Evolutionary conservation across 805 yeast species (phyloP).

Genomic region (Pichia sporocuriosa): DNA sequence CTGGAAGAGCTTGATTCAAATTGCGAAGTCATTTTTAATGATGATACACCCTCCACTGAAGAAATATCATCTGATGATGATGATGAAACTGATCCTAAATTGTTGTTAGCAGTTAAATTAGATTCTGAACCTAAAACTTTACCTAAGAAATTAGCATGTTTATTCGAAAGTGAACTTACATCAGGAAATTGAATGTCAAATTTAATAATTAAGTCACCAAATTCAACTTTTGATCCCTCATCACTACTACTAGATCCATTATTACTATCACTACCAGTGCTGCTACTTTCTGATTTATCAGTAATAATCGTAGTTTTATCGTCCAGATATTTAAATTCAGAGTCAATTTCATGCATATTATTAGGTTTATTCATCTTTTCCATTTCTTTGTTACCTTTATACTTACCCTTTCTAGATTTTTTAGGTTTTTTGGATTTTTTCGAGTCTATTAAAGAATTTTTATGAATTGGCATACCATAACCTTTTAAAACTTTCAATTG

Average conservation of each 20-base stretch:
- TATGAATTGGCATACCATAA: slow-evolving; percentile 55
- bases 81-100: neutral
- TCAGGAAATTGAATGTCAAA: slow-evolving; percentile 56
- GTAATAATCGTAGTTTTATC: neutral
- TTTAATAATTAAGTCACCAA: slow-evolving; percentile 53
- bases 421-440: neutral
- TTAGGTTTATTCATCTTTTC: neutral
- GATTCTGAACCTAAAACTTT: slow-evolving; percentile 18
- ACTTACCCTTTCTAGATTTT: neutral
- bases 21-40: neutral
- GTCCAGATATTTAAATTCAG: neutral
- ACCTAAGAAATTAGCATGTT: slow-evolving; percentile 18
- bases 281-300: neutral
- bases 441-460: neutral
- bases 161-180: slow-evolving; percentile 35
- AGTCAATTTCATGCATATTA: neutral
- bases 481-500: slow-evolving; percentile 34
- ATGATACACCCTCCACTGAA: slow-evolving; percentile 1
- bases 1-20: slow-evolving; percentile 1
- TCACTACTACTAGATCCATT: slow-evolving; percentile 4
- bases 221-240: slow-evolving; percentile 31
- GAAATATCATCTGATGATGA: slow-evolving; percentile 1
- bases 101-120: slow-evolving; percentile 1
- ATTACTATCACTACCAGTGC: neutral
- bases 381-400: neutral